Evolutionary conservation across 2,329 filamentous ascomycete species (phyloP).

Genomic region (Exutisphaerella laricina): DNA sequence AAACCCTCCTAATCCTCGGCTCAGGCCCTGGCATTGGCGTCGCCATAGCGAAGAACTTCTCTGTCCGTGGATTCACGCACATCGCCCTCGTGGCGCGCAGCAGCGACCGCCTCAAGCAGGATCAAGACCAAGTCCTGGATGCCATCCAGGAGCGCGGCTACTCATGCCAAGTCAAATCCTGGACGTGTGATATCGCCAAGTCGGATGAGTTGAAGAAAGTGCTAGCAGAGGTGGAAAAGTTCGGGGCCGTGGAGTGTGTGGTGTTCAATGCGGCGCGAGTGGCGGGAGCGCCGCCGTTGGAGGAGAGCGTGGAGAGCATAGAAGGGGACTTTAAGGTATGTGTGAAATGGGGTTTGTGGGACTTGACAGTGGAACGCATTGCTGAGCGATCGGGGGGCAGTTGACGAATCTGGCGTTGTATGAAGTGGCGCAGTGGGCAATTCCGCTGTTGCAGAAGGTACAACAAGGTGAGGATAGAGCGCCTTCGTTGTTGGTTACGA

Average conservation of each 20-base stretch:
- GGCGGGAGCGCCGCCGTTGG: constrained; percentile 39
- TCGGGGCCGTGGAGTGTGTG: constrained; percentile 43
- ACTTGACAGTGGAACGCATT: neutral
- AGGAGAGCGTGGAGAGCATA: constrained; percentile 42
- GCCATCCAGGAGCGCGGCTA: constrained; percentile 31
- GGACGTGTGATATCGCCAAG: constrained; percentile 43
- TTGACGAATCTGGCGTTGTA: constrained; percentile 47
- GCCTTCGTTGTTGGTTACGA: constrained; percentile 48
- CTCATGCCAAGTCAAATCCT: constrained; percentile 40
- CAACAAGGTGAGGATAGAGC: constrained; percentile 31
- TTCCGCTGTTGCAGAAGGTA: constrained; percentile 41
- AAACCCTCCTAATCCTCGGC: constrained; percentile 38
- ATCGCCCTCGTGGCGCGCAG: constrained; percentile 47
- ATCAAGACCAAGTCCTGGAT: constrained; percentile 28
- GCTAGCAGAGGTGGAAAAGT: constrained; percentile 40
- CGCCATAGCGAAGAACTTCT: constrained; percentile 39
- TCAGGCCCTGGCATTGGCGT: constrained; percentile 48
- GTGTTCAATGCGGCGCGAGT: constrained; percentile 52
- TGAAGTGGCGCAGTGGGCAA: constrained; percentile 42
- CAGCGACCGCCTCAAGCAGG: constrained; percentile 35
- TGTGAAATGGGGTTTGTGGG: neutral
- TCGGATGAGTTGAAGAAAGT: constrained; percentile 34
- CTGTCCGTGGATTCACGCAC: constrained; percentile 42
- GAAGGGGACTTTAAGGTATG: constrained; percentile 47
- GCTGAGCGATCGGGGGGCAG: no score